A percentile compares a stretch with the other conserved stretches of the same genome.
Conservation (phyloP, 1,284 basidiomycete species). For the Malassezia sp. region DNA sequence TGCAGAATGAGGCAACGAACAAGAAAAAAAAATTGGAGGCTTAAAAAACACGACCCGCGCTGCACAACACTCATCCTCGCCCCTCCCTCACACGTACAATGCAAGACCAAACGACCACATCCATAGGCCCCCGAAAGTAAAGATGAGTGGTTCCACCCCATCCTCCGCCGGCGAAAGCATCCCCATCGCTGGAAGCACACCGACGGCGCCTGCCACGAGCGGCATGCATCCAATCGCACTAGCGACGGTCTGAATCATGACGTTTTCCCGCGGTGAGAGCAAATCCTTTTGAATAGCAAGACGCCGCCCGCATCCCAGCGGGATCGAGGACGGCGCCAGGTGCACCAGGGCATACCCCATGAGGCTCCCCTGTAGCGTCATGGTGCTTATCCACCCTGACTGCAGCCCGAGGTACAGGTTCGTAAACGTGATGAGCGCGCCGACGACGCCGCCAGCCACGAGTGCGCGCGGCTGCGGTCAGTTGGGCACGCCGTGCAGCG, state of each 20-base stretch:
- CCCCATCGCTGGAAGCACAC: conserved; percentile 78
- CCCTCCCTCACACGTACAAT: conserved; percentile 63
- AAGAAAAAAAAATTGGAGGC: too few species aligned
- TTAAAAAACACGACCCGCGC: too few species aligned
- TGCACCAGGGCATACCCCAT: conserved; percentile 76
- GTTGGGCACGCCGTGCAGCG: not conserved
- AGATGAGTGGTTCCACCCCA: conserved; percentile 61
- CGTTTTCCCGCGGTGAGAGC: conserved; percentile 84
- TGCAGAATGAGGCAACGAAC: too few species aligned
- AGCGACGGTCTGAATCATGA: conserved; percentile 81
- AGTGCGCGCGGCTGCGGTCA: conserved; percentile 49
- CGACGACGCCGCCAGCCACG: conserved; percentile 56
- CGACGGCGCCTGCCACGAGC: conserved; percentile 71
- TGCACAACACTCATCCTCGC: too few species aligned
- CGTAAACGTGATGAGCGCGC: conserved; percentile 63
- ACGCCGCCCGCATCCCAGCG: conserved; percentile 16
- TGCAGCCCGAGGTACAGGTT: conserved; percentile 67
- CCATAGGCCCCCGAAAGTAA: conserved; percentile 62
- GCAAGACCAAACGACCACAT: conserved; percentile 77
- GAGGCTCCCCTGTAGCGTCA: conserved; percentile 84
- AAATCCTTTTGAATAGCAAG: too few species aligned
- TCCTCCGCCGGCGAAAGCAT: conserved; percentile 65
- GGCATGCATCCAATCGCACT: conserved; percentile 70
- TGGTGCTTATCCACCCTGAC: conserved; percentile 70
- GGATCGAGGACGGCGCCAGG: conserved; percentile 49